Evolutionary conservation across 2,329 filamentous ascomycete genomes (phyloP), one percentile per base, ranked within the genome.

Genomic region (Thelonectria rubi): DNA sequence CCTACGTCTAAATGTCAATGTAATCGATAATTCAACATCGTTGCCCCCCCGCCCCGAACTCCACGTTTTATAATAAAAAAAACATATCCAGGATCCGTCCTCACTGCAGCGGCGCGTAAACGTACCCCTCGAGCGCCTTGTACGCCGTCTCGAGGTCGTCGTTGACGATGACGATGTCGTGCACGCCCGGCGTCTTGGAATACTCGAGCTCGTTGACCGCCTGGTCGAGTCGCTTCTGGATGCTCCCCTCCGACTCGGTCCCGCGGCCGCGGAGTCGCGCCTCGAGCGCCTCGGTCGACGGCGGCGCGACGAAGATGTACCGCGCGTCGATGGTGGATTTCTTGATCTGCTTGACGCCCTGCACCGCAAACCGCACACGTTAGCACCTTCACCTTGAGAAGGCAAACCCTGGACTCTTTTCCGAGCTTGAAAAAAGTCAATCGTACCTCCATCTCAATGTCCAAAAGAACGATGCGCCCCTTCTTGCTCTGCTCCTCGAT

Each of bases 291-390:
- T 91, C 88, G 66, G 90, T 80, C 3, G 86, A 89, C 0, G 94
- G 94, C 10, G 94, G 94, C 30, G 91, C 87, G 63, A 97, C 84
- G 77, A 97, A 97, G 66, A 97, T 80, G 80, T 92, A 97, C 60
- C 92, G 88, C 12, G 93, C 91, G 61, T 89, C 85, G 65, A 94
- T 86, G 69, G 83, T 84, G 47, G 90, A 91, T 62, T 85, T 85
- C 78, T 93, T 93, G 74, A 97, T 91, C 79, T 97, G 94, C 82
- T 97, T 97, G 57, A 97, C 93, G 61, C 94, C 94, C 71, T 97
- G 92, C 91, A 97, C 92, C 73, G 97, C 96, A 76, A 97, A 8
- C 20, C 42, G 3, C 21, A 10, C 34, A 37, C 12, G n/a, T 47
- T 47, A 47, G 45, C 15, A 26, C 20, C n/a, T 7, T 5, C 9